Evolutionary conservation across 345 rosid species (phyloP), one percentile per base, ranked within the genome.

Genomic region (Erodium maritimum): DNA sequence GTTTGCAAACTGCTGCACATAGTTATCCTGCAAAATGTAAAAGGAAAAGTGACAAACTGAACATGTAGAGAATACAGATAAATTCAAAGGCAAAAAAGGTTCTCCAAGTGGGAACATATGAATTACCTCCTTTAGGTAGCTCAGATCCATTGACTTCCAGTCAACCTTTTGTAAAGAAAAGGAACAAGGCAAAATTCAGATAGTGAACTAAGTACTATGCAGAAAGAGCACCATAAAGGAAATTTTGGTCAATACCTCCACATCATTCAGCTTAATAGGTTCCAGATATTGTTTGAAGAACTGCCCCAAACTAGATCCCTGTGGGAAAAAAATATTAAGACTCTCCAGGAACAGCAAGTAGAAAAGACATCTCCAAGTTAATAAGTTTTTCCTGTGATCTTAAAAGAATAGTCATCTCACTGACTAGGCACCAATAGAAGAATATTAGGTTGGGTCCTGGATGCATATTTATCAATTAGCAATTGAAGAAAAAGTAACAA

Each of bases 291-390:
- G 83, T 61, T 69, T 75, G 80, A 78, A 94, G 73, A 90, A 94
- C 76, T 85, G 96, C 59, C 97, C 99, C 80, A 94, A 55, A 69
- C 97, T 94, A 69, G 97, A 90, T 68, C 97, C 99, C 99, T 94
- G 80, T 61, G 63, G 51, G 54, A 52, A 58, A 57, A 50, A 18
- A 51, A 20, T 16, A 18, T 13, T 59, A 55, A 18, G 37, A 51
- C 21, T 51, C 21, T 55, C 5, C 17, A 4, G 20, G 12, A 48
- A 42, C 8, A 0, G 55, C 23, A 20, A 11, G 5, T 29, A 29
- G 33, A 25, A 25, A 25, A 25, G 7, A 7, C 7, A 25, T 25
- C 33, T 25, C 33, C 33, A 25, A 25, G 33, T 25, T 25, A 25
- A 25, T 25, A 25, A 25, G 7, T 25, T 3, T 25, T 25, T 25